phyloP scores from a whole-genome alignment of 2,329 filamentous ascomycete genomes.

The Diaporthe amygdali region DNA sequence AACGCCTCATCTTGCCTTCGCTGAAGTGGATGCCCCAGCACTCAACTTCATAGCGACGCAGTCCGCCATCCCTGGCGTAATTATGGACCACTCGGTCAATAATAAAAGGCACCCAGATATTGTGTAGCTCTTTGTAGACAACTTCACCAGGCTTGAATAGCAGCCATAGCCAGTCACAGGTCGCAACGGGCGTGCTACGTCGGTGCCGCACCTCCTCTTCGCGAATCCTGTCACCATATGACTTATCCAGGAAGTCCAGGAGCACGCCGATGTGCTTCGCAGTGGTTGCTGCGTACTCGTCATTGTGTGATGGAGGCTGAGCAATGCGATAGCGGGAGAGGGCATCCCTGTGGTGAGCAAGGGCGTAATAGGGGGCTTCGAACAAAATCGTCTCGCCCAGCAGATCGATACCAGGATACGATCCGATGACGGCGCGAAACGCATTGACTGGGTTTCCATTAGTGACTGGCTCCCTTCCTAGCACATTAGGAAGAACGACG shows the following conservation, averaged over 20 bases:
- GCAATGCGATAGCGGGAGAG: constrained; percentile 46
- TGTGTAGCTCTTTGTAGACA: constrained; percentile 46
- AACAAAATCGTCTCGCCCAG: constrained; percentile 43
- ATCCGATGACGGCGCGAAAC: constrained; percentile 51
- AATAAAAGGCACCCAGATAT: constrained; percentile 47
- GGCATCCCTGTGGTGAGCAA: constrained; percentile 51
- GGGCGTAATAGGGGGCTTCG: constrained; percentile 51
- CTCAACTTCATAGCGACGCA: constrained; percentile 33
- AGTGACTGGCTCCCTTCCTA: background rate
- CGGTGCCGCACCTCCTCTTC: constrained; percentile 47
- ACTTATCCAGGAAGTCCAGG: constrained; percentile 47
- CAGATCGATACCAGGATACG: constrained; percentile 50
- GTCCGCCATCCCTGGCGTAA: background rate
- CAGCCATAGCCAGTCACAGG: constrained; percentile 52
- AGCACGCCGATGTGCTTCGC: constrained; percentile 51
- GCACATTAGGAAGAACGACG: background rate
- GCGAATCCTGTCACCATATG: constrained; percentile 40
- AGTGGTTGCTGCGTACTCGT: constrained; percentile 47
- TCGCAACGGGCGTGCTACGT: constrained; percentile 44
- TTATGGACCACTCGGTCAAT: constrained; percentile 39
- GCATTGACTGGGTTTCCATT: constrained; percentile 39
- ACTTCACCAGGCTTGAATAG: constrained; percentile 51
- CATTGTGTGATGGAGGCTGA: constrained; percentile 46
- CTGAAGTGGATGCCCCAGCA: constrained; percentile 49
- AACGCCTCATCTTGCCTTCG: constrained; percentile 40